Base-by-base conservation (phyloP, 768 basidiomycete genomes). In the Kwoniella sp. region DNA sequence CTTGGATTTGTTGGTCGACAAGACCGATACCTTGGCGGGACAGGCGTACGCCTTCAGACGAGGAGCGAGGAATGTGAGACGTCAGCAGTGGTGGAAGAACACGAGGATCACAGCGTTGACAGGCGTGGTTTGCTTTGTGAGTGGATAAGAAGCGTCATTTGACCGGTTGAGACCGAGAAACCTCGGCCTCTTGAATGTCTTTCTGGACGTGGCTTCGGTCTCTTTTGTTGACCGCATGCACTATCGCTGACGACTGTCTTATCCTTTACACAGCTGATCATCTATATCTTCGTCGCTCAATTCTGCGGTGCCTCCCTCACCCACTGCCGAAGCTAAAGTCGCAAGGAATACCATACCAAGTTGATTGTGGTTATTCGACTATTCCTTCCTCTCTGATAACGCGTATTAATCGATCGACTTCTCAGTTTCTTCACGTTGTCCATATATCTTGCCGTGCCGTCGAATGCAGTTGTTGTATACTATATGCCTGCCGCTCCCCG, bases 1-100 rank as follows among this genome's bases (percentile, higher is more conserved):
- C 58, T 92, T 99, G 71, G 95, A 97, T 79, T 85, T 97, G 20
- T 85, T 99, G 57, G 91, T 98, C 30, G 93, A 97, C 83, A 96
- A 96, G 85, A 99, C 96, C 29, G 94, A 97, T 77, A 90, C 85
- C 60, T 91, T 99, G 88, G 90, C 91, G 7, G 89, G 88, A 11
- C 93, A 98, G 81, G 93, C 95, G 3, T 91, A 91, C 2, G 92
- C 92, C 7, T 99, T 99, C 83, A 83, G 92, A 52, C 83, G 93
- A 56, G 93, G 93, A 5, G 93, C 93, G 17, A 84, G 92, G 48
- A 87, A 84, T n/a, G 76, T 77, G 12, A 68, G 82, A 47, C 65
- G 82, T 45, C 77, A 81, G 58, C 81, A 82, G 73, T 83, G 83
- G 82, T 83, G 80, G 79, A 78, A 77, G 62, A 83, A 83, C 69